Base-by-base conservation (phyloP, 441 rosid genomes). In the Pelargonium citronellum region DNA sequence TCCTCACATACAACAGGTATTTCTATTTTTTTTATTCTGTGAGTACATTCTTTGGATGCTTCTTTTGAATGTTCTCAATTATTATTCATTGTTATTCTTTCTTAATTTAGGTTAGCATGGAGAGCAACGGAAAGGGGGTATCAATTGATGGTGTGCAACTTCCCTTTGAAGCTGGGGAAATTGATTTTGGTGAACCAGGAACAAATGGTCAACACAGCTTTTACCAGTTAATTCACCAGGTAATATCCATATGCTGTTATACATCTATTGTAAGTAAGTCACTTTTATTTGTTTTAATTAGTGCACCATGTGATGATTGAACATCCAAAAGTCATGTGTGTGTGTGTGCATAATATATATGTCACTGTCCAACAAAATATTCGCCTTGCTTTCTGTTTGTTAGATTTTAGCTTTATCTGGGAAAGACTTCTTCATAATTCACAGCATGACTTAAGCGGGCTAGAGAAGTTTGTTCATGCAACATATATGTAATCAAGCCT, bases 171-270 rank as follows among this genome's bases (percentile, higher is more conserved):
- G 84, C 96, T 37, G 99, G 99, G 72, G 99, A 94, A 84, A 94
- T 90, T 82, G 97, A 94, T 81, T 94, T 94, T 72, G 97, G 99
- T 74, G 99, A 94, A 77, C 99, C 97, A 69, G 99, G 99, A 79
- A 87, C 99, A 67, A 89, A 94, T 73, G 96, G 99, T 70, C 99
- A 94, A 80, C 99, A 89, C 82, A 94, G 99, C 84, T 94, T 94
- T 82, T 94, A 94, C 86, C 99, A 94, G 79, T 89, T 94, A 72
- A 91, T 94, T 83, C 99, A 91, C 78, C 99, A 94, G 99, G 99
- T 91, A 64, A 79, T 58, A 47, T 55, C 6, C 63, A 27, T 19
- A 5, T 34, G 44, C 9, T 39, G 55, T 49, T 13, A 49, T 15
- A 49, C 55, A 49, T 49, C 55, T 49, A 49, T 49, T 49, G n/a